Evolutionary conservation across 2,329 filamentous ascomycete genomes (phyloP), one percentile per base, ranked within the genome.

Genomic region (Waltergamsia citrina): DNA sequence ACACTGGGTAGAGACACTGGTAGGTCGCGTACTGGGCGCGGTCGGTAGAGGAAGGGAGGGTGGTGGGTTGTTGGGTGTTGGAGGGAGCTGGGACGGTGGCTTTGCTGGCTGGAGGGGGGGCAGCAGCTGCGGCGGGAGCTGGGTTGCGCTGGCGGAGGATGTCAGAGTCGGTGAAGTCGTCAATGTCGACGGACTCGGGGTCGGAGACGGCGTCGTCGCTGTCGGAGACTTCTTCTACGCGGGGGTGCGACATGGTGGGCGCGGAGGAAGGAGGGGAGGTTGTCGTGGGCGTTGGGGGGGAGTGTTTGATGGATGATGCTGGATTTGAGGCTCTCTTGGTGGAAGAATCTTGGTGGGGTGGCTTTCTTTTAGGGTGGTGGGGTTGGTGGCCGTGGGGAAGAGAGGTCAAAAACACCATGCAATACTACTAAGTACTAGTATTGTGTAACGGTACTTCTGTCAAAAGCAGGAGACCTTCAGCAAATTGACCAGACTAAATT

Each of bases 1-100:
- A 98, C 39, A 96, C 65, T 0, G 92, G 90, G 64, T 98, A 98
- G 18, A 98, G 70, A 60, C 85, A 90, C 58, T 92, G 83, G 65
- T 79, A 94, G 59, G 77, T 66, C 52, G 81, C 84, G 57, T 85
- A 81, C 47, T 67, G 62, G 43, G 63, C 53, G 33, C 71, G 62
- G 54, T 76, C 65, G 43, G 65, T 58, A 14, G 51, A 50, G 43
- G 54, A 42, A 47, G 56, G 46, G 38, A 53, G 42, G 18, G 41
- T 44, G 16, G 42, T 38, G 11, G 45, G 39, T 36, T 51, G 53
- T 33, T 53, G 56, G 30, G 49, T 54, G 47, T 32, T 43, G 39
- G 39, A 39, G 43, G 35, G 39, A 35, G 47, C 47, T 34, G 44
- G 40, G 38, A 44, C 50, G 33, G 52, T 51, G 28, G 59, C 52